These are phyloP conservation scores for Cadophora luteo-olivacea DNA, from an alignment of 2,329 filamentous ascomycete species.

Conservation along the genomic window DNA sequence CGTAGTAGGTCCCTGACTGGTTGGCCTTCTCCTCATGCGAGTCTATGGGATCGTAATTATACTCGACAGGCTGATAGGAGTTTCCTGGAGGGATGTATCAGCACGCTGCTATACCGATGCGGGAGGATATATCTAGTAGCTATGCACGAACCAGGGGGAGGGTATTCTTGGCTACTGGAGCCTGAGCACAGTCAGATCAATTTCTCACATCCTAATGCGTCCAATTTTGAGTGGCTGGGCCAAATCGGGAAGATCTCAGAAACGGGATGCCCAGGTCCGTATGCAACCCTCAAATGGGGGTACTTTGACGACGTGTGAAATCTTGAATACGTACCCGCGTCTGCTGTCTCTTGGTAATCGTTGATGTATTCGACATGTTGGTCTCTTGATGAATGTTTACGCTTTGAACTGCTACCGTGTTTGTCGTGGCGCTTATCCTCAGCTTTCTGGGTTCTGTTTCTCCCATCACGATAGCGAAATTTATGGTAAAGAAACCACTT, in stretches of 20 bases:
- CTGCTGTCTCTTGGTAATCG: not conserved
- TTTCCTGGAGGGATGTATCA: conserved; percentile 2
- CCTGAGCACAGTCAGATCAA: conserved; percentile 4
- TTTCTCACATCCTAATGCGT: not conserved
- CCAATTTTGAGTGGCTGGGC: not conserved
- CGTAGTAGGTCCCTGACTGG: conserved; percentile 24
- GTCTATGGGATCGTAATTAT: not conserved
- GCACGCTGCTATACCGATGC: not conserved
- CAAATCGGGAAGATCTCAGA: not conserved
- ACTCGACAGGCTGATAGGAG: not conserved
- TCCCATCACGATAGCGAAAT: conserved; percentile 45
- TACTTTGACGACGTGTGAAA: not conserved
- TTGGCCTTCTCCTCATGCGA: not conserved
- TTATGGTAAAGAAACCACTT: conserved; percentile 46
- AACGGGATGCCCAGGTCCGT: not conserved
- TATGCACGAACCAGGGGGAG: conserved; percentile 4
- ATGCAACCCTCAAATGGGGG: not conserved
- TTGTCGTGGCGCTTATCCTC: conserved; percentile 13
- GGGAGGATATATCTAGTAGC: not conserved
- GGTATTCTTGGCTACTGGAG: not conserved
- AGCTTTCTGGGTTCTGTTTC: conserved; percentile 38
- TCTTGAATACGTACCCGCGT: not conserved
- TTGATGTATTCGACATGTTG: not conserved
- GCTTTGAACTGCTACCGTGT: not conserved
- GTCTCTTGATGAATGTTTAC: conserved; percentile 5